Conservation (phyloP, 2,329 filamentous ascomycete genomes). For the Sclerotinia borealis region DNA sequence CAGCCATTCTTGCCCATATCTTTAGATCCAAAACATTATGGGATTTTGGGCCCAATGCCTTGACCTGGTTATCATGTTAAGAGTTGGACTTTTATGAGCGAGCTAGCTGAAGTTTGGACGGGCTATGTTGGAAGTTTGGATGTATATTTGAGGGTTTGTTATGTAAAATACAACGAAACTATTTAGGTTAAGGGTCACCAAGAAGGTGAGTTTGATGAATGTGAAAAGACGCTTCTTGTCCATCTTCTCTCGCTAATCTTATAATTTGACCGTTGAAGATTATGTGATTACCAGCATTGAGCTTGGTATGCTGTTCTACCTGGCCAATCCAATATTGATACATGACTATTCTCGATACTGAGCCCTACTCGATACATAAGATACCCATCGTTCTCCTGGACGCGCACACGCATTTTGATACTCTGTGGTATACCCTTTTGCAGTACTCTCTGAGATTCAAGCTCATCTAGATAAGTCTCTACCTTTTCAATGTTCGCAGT, state of each 20-base stretch:
- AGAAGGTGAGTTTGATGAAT: not conserved
- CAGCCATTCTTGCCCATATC: too few relatives aligned
- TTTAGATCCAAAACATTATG: too few relatives aligned
- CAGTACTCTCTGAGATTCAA: not conserved
- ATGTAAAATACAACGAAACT: not conserved
- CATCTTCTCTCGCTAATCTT: not conserved
- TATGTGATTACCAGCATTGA: not conserved
- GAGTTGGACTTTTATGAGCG: not conserved
- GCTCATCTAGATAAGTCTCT: not conserved
- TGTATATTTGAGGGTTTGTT: not conserved
- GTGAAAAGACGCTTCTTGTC: not conserved
- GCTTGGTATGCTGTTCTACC: not conserved
- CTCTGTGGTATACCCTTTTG: not conserved
- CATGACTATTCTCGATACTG: not conserved
- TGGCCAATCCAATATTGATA: not conserved
- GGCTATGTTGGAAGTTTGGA: not conserved
- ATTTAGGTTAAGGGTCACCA: not conserved
- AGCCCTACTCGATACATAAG: not conserved
- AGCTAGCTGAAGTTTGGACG: not conserved
- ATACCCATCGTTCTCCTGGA: not conserved
- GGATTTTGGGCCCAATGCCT: too few relatives aligned
- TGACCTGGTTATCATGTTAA: too few relatives aligned
- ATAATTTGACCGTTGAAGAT: not conserved
- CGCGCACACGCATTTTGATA: not conserved
- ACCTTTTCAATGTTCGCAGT: not conserved